Evolutionary conservation across 495 filamentous ascomycete genomes (phyloP), one percentile per base, ranked within the genome.

Genomic region (Xylaria scruposa): DNA sequence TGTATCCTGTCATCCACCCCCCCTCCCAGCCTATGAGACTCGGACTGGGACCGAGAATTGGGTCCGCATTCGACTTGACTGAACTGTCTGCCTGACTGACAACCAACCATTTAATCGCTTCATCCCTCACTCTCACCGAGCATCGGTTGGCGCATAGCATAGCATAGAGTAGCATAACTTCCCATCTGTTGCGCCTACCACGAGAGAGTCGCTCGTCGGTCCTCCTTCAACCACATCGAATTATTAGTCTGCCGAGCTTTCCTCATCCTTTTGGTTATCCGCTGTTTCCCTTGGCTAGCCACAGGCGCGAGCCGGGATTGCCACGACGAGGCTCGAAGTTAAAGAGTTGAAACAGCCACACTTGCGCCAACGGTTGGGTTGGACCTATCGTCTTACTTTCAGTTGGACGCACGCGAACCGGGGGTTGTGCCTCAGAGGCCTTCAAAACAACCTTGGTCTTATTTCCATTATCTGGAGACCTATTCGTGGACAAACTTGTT

Each of bases 41-140:
- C n/a, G 53, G 24, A 26, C 53, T 40, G 13, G 38, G 26, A 51
- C 66, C 53, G 67, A 63, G 40, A 17, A 47, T 40, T 67, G 49
- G 49, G 49, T n/a, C 64, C 47, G 64, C 47, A 24, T 38, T 53
- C 17, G 64, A 51, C 29, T 21, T 60, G 33, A 36, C n/a, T 38
- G 26, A 17, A 36, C 56, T 68, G 26, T 24, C 38, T 68, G 40
- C 47, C 21, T 4, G 36, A 4, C 49, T 61, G 24, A 24, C 56
- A 60, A 40, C 67, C 67, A 70, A 70, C 42, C 67, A 60, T 36
- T 61, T 61, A 51, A 61, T 60, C 29, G 54, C 67, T 61, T 70
- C 67, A 6, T 68, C 38, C 51, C 67, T 70, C 66, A 47, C 40
- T 61, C 67, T 61, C 67, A 70, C 67, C 67, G 54, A 70, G 67